Evolutionary conservation across 352 stramenopile genomes (phyloP), one percentile per base, ranked within the genome.

Genomic region (Pythium brachiatum): DNA sequence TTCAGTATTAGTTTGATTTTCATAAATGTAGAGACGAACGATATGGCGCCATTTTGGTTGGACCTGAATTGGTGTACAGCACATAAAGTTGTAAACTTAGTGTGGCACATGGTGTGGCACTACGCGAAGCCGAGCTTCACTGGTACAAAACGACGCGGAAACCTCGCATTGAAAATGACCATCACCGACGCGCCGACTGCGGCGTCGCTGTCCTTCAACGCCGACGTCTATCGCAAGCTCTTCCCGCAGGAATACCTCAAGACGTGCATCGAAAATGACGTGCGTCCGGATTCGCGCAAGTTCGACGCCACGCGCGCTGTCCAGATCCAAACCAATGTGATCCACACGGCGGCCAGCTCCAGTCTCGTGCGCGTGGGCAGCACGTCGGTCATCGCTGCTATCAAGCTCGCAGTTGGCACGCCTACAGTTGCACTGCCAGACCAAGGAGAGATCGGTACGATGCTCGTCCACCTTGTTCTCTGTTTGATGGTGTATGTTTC

Each of bases 321-420:
- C 57, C 75, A 86, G 51, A 55, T 94, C 53, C 83, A 92, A 70
- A 86, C 75, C 26, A 74, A 80, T 26, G 74, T 88, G 46, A 62
- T 92, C 31, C 72, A 83, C 32, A 90, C 81, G 5, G 76, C 81
- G 2, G 72, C 79, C 31, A 90, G 83, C 63, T 87, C 78, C 9
- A 86, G 78, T 21, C 79, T 94, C 36, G 83, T 94, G 26, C 89
- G 90, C 50, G 60, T 91, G 20, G 83, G 83, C 55, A 79, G 77
- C 60, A 92, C 85, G 62, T 86, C 81, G 4, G 83, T 91, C 20
- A 62, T 94, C 25, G 72, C 85, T 11, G 83, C 78, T 1, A 70
- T 92, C 25, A 90, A 92, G 54, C 69, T 94, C 44, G 81, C 85
- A 0, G 85, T 94, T 18, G 85, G 83, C 0, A 88, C 81, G 4